Evolutionary conservation across 1,284 basidiomycete species (phyloP).

Genomic region (Phlebopus sp.): DNA sequence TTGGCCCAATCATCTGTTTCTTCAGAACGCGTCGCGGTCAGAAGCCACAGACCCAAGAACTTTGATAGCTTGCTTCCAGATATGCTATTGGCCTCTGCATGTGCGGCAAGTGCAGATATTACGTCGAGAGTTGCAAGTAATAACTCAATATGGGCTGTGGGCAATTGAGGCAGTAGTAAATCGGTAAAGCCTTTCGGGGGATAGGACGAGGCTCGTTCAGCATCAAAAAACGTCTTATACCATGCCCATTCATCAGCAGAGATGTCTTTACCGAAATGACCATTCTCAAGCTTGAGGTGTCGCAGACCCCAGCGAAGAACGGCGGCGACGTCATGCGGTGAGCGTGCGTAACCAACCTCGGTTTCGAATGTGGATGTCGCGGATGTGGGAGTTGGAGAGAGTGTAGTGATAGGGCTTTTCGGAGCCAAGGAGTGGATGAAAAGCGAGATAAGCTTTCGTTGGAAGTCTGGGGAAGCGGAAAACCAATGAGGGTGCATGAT

Average conservation of each 20-base stretch:
- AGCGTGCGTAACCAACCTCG: slow-evolving; percentile 60
- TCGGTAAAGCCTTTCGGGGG: slow-evolving; percentile 60
- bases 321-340: slow-evolving; percentile 70
- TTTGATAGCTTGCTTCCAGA: slow-evolving; percentile 73
- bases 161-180: slow-evolving; percentile 54
- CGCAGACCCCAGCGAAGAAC: slow-evolving; percentile 77
- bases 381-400: slow-evolving; percentile 47
- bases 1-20: slow-evolving; percentile 43
- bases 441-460: slow-evolving; percentile 66
- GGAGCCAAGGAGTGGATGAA: slow-evolving; percentile 63
- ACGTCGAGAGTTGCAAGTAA: slow-evolving; percentile 55
- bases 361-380: slow-evolving; percentile 53
- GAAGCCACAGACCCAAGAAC: slow-evolving; percentile 69
- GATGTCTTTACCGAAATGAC: slow-evolving; percentile 46
- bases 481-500: slow-evolving; percentile 82
- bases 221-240: slow-evolving; percentile 60
- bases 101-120: slow-evolving; percentile 64
- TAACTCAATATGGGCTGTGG: slow-evolving; percentile 53
- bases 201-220: slow-evolving; percentile 55
- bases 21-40: slow-evolving; percentile 45
- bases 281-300: slow-evolving; percentile 57
- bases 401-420: slow-evolving; percentile 41
- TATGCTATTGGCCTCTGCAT: slow-evolving; percentile 65
- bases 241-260: slow-evolving; percentile 47
- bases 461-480: slow-evolving; percentile 62